phyloP scores from a whole-genome alignment of 345 rosid genomes.

The Diplotaxis tenuifolia region DNA sequence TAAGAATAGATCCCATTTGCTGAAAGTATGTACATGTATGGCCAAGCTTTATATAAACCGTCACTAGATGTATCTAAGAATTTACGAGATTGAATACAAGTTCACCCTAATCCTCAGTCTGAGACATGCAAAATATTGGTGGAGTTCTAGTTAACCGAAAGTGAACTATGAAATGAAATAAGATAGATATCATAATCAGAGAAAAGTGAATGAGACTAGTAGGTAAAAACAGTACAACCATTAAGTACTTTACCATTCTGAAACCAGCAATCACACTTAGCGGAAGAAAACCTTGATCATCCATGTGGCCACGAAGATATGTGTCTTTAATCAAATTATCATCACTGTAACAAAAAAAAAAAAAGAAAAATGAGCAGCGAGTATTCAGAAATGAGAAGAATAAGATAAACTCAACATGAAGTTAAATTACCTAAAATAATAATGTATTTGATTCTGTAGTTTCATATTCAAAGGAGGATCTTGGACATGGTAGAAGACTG shows the following conservation, averaged over 20 bases:
- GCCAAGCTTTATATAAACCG: background rate
- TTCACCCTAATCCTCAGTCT: background rate
- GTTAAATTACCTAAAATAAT: constrained; percentile 77
- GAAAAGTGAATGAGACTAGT: constrained; percentile 10
- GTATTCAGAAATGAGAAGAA: background rate
- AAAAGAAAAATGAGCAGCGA: background rate
- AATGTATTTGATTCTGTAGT: constrained; percentile 70
- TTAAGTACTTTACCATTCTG: constrained; percentile 54
- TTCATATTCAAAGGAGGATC: constrained; percentile 54
- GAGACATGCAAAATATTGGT: background rate
- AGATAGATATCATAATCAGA: constrained; percentile 5
- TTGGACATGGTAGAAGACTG: constrained; percentile 45
- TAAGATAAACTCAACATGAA: background rate
- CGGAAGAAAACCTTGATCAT: constrained; percentile 85
- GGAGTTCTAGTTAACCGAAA: background rate
- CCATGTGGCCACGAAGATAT: constrained; percentile 80
- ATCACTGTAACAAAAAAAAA: constrained; percentile 53
- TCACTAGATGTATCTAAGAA: background rate
- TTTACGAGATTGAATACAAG: background rate
- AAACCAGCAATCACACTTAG: constrained; percentile 69
- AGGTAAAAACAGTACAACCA: constrained; percentile 8
- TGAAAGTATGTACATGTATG: constrained; percentile 1
- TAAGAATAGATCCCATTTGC: constrained; percentile 15
- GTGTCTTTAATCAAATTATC: constrained; percentile 74
- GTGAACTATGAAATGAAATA: background rate